Evolutionary conservation across 805 yeast species (phyloP).

Genomic region (Starmera caribaea): DNA sequence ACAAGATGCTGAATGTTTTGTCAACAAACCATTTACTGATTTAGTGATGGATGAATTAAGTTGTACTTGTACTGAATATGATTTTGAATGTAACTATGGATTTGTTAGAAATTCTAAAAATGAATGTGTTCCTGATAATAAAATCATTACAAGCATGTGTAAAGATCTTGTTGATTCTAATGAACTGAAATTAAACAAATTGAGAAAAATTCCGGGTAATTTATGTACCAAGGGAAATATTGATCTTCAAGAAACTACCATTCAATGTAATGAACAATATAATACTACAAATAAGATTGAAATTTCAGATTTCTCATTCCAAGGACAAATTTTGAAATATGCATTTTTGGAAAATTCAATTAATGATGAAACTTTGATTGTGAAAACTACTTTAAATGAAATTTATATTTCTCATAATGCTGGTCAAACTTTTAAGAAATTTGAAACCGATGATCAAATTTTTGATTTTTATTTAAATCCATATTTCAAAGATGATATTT

Average conservation of each 20-base stretch:
- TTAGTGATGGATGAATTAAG: constrained; percentile 35
- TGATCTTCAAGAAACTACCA: constrained; percentile 4
- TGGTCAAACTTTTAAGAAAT: constrained; percentile 10
- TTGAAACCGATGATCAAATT: constrained; percentile 26
- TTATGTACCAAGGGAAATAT: constrained; percentile 9
- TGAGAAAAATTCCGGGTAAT: constrained; percentile 15
- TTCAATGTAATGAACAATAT: constrained; percentile 11
- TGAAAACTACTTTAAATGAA: constrained; percentile 41
- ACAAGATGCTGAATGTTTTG: constrained; percentile 50
- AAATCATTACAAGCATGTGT: constrained; percentile 25
- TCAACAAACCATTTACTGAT: constrained; percentile 29
- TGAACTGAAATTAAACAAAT: constrained; percentile 7
- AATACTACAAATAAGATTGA: constrained; percentile 12
- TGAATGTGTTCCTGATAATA: constrained; percentile 37
- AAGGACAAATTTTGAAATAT: constrained; percentile 44
- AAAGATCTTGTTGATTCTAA: constrained; percentile 27
- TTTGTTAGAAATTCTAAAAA: constrained; percentile 29
- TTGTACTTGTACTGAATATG: constrained; percentile 54
- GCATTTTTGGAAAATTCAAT: constrained; percentile 39
- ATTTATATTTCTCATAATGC: constrained; percentile 56
- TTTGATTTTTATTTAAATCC: constrained; percentile 47
- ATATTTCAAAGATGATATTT: constrained; percentile 38
- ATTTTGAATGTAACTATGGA: constrained; percentile 64
- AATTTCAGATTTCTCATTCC: constrained; percentile 31
- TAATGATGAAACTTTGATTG: constrained; percentile 54